phyloP scores from a whole-genome alignment of 2,329 filamentous ascomycete species.

The Chalaropsis thielavioides region DNA sequence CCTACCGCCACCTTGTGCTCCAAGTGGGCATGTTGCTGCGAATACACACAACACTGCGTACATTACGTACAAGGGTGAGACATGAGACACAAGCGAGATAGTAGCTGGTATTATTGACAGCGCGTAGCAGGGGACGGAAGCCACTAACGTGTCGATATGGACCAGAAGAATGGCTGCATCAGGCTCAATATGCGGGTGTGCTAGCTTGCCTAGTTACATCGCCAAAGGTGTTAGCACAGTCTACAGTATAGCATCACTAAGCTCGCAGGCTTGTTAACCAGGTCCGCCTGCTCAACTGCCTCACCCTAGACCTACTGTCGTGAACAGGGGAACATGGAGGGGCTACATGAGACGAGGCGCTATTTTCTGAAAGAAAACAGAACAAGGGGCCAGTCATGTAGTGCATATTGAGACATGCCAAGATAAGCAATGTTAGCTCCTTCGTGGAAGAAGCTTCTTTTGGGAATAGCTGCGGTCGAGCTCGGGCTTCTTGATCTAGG shows the following conservation, averaged over 20 bases:
- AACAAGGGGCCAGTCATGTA: background rate
- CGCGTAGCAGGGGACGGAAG: background rate
- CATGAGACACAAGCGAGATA: background rate
- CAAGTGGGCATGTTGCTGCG: too few relatives aligned
- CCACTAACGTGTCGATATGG: background rate
- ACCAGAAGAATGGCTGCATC: too few relatives aligned
- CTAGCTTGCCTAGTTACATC: too few relatives aligned
- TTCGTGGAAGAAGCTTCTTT: slow-evolving; percentile 1
- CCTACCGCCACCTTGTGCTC: too few relatives aligned
- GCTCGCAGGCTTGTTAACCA: too few relatives aligned
- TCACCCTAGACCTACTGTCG: background rate
- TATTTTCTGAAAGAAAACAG: background rate
- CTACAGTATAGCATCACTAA: too few relatives aligned
- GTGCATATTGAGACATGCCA: background rate
- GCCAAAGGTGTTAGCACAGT: too few relatives aligned
- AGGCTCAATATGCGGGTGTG: too few relatives aligned
- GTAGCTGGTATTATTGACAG: background rate
- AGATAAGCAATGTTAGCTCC: background rate
- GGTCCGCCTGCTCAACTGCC: background rate
- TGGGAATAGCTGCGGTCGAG: background rate
- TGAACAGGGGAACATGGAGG: background rate
- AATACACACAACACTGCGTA: background rate
- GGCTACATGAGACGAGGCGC: background rate
- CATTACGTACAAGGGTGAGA: background rate
- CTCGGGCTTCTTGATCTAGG: background rate